These are phyloP conservation scores for Aaosphaeria pasadenensis DNA, from an alignment of 2,329 filamentous ascomycete genomes.

Conservation along the genomic window DNA sequence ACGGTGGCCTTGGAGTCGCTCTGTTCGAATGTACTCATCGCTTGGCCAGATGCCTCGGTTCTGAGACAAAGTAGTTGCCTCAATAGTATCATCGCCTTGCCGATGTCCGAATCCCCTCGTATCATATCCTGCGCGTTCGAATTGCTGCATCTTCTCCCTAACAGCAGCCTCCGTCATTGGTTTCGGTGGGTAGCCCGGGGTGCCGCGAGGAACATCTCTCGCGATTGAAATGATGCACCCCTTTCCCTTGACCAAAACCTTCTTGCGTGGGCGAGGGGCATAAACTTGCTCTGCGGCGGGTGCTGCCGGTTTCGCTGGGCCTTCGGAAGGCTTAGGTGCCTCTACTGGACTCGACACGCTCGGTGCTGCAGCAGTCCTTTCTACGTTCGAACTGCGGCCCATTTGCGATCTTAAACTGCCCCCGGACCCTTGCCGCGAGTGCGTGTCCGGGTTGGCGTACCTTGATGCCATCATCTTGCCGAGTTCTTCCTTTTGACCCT, in stretches of 20 bases:
- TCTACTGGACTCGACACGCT: slow-evolving; percentile 10
- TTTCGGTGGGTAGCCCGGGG: slow-evolving; percentile 39
- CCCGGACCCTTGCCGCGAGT: slow-evolving; percentile 28
- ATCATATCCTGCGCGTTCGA: slow-evolving; percentile 68
- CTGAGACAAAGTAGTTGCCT: slow-evolving; percentile 42
- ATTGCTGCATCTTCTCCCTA: slow-evolving; percentile 60
- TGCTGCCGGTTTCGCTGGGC: slow-evolving; percentile 13
- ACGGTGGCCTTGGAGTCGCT: slow-evolving; percentile 55
- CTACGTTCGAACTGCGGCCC: slow-evolving; percentile 13
- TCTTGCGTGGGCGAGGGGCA: slow-evolving; percentile 41
- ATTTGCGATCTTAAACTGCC: slow-evolving; percentile 15
- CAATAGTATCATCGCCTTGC: slow-evolving; percentile 37
- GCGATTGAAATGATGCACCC: slow-evolving; percentile 46
- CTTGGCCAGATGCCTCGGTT: slow-evolving; percentile 69
- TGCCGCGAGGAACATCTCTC: slow-evolving; percentile 39
- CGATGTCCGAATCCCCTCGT: slow-evolving; percentile 66
- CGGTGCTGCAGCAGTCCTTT: slow-evolving; percentile 18
- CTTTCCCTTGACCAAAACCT: slow-evolving; percentile 45
- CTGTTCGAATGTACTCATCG: slow-evolving; percentile 55
- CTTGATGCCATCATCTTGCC: slow-evolving; percentile 41
- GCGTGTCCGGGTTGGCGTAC: slow-evolving; percentile 36
- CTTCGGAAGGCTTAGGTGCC: slow-evolving; percentile 15
- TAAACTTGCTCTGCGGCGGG: slow-evolving; percentile 12
- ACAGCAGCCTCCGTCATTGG: slow-evolving; percentile 53
- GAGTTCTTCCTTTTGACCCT: slow-evolving; percentile 35